Base-by-base conservation (phyloP, 495 filamentous ascomycete species). In the Hypoxylon perforatum region DNA sequence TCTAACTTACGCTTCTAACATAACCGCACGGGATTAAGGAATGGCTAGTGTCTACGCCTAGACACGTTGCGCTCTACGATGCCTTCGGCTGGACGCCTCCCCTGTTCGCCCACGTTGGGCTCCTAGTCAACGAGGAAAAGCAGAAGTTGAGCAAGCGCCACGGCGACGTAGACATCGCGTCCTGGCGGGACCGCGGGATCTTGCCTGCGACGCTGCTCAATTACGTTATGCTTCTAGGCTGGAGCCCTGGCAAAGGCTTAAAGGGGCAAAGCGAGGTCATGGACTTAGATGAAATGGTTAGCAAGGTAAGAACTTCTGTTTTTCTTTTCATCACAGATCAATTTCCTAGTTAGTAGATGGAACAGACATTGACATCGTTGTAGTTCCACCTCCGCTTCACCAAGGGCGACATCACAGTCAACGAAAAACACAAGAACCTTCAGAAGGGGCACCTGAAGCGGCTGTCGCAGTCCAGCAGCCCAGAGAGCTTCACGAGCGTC, bases 41-140 rank as follows among this genome's bases (percentile, higher is more conserved):
- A 86, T 99, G 95, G 95, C 91, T 98, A 80, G 83, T 92, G 14
- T 94, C 92, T 0, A 98, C 95, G 0, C 94, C 93, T 1, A 90
- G 94, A 71, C 95, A 99, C 77, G 78, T 95, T 55, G 86, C 88
- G 12, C 77, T 99, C 25, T 98, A 99, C 77, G 78, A 90, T 50
- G 93, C 93, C 8, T 97, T 99, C 75, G 86, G 88, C 2, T 99
- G 95, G 95, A 71, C 82, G n/a, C 87, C 88, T 1, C 95, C 95
- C 1, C 61, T 75, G 30, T 99, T 95, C 73, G 93, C 89, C 33
- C 95, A 99, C 76, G 91, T 98, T 11, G 92, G 93, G 14, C 79
- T 99, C 3, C 86, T 99, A 0, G 86, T 91, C 14, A 90, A 97
- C 71, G 75, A 84, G 61, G 78, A 87, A 35, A 82, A 87, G 9